Evolutionary conservation across 129 eudicot species (phyloP).

Genomic region (Arctium lappa): DNA sequence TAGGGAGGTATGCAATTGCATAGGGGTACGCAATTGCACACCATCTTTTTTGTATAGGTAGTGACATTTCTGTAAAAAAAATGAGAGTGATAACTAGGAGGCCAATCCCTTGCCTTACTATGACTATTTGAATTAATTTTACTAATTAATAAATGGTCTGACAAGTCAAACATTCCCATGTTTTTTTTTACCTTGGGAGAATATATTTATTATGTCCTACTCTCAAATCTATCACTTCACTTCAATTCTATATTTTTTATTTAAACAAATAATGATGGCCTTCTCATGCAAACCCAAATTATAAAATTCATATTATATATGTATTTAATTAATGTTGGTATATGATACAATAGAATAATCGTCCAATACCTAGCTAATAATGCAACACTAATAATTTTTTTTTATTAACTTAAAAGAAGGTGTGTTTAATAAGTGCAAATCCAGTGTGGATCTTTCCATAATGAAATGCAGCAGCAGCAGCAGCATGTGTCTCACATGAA

Average conservation of each 20-base stretch:
- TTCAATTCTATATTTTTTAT: neutral
- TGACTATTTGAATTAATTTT: too few species aligned
- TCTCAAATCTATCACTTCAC: neutral
- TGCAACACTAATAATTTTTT: neutral
- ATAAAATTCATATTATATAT: too few species aligned
- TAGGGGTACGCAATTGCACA: too few species aligned
- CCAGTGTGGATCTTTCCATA: constrained; percentile 30
- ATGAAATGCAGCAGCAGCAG: constrained; percentile 20
- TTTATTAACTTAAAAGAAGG: neutral
- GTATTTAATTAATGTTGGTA: neutral
- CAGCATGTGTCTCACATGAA: constrained; percentile 31
- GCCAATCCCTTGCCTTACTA: too few species aligned
- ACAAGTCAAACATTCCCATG: constrained; percentile 9
- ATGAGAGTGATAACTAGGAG: too few species aligned
- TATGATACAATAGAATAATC: neutral
- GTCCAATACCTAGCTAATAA: neutral
- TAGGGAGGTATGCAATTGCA: too few species aligned
- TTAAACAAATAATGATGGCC: neutral
- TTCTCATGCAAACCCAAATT: too few species aligned
- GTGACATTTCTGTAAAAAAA: too few species aligned
- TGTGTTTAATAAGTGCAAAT: constrained; percentile 31
- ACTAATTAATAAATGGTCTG: too few species aligned
- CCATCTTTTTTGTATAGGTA: too few species aligned
- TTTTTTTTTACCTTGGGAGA: constrained; percentile 2
- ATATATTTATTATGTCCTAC: constrained; percentile 9